These are phyloP conservation scores for Sporothrix pallida DNA, from an alignment of 2,329 filamentous ascomycete genomes.

Conservation along the genomic window DNA sequence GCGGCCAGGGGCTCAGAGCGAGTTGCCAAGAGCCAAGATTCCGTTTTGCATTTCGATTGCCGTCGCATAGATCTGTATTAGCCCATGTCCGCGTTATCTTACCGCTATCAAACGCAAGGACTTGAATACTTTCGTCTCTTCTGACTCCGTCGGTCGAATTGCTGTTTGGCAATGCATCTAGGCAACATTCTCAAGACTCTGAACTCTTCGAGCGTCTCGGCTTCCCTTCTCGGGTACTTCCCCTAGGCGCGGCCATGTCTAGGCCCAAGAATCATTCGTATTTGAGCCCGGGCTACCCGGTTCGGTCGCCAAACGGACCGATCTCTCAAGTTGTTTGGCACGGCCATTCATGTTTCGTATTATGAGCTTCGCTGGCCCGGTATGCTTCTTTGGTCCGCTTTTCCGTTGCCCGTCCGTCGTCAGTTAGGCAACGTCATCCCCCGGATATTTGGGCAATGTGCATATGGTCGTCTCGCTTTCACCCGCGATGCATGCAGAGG, in stretches of 20 bases:
- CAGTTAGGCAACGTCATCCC: not conserved
- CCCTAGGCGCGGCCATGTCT: slow-evolving; percentile 2
- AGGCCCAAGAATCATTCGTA: not conserved
- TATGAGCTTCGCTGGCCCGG: not conserved
- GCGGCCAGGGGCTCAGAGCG: too few species aligned
- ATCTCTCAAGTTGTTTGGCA: not conserved
- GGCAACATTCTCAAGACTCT: too few species aligned
- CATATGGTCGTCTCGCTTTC: not conserved
- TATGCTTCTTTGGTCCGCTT: not conserved
- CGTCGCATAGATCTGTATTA: not conserved
- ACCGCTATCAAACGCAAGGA: not conserved
- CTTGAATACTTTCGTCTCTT: not conserved
- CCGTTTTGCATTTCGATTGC: slow-evolving; percentile 6
- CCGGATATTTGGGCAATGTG: not conserved
- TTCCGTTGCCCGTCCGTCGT: not conserved
- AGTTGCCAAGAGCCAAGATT: not conserved
- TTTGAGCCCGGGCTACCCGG: slow-evolving; percentile 8
- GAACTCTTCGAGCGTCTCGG: not conserved
- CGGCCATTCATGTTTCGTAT: not conserved
- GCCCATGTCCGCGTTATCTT: slow-evolving; percentile 4
- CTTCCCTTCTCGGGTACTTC: not conserved
- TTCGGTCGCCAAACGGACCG: not conserved
- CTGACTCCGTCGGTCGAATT: slow-evolving; percentile 18
- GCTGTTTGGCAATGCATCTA: not conserved
- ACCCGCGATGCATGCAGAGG: too few species aligned